Base-by-base conservation (phyloP, 768 basidiomycete genomes). In the Mycena vitilis region DNA sequence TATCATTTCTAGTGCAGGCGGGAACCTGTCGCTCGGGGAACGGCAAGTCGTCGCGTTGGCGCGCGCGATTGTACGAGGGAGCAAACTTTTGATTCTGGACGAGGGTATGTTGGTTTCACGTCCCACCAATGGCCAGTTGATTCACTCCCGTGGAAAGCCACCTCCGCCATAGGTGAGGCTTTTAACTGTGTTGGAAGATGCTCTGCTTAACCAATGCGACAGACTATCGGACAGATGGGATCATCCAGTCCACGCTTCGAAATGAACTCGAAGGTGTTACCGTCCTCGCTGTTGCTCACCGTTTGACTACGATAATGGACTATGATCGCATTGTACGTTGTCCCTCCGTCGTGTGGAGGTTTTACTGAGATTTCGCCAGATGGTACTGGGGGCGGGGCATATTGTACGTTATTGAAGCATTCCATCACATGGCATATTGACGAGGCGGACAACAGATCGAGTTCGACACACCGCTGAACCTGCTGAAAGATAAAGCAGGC, bases 41-140 rank as follows among this genome's bases (percentile, higher is more conserved):
- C 78, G 88, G 12, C 89, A 90, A 74, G 83, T 90, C 16, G 76
- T 90, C 20, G 88, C 88, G 0, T 79, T 90, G 0, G 88, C 89
- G 0, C 79, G 89, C 36, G 88, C 89, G 2, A 84, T 89, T 63
- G 83, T 89, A 2, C 78, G 89, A n/a, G 75, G 79, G 52, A 87
- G 85, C 73, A 89, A 88, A 70, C 72, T 90, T 13, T 78, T 89
- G 44, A 85, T 90, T 52, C 76, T 90, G 3, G 89, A 90, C 65
- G 89, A 90, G 75, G 84, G 83, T 82, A 36, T 38, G 74, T 72
- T 34, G 30, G 38, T 22, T 37, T 22, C 11, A 22, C 49, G 15
- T 4, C 34, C 40, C 23, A 42, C 23, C 37, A 8, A 6, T 20
- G 54, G 5, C n/a, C 34, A 23, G 16, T 58, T 36, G n/a, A 34